Base-by-base conservation (phyloP, 2,329 filamentous ascomycete species). In the Chaetomiaceae sp. region DNA sequence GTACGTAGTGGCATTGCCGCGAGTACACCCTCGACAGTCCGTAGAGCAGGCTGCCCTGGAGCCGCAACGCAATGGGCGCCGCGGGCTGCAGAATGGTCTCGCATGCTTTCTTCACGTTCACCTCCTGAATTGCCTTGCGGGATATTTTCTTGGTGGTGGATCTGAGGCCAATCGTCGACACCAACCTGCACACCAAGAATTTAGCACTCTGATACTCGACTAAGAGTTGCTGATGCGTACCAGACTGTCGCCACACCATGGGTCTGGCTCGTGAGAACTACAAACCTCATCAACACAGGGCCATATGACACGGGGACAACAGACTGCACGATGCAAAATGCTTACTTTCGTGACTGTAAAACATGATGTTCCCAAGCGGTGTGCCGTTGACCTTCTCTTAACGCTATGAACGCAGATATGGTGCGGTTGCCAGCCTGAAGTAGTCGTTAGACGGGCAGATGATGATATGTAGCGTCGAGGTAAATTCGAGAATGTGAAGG, bases 181-280 rank as follows among this genome's bases (percentile, higher is more conserved):
- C 83, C 34, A 96, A 81, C 91, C 91, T 96, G 33, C 14, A 34
- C 14, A 17, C n/a, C 5, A 35, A 10, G 18, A 9, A 11, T 34
- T 3, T 27, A 39, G 22, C 11, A 30, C 10, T 18, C 2, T 4
- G 17, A n/a, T 9, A 24, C 9, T 10, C 3, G 6, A n/a, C 12
- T 4, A 29, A 17, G 12, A 6, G 0, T 12, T 18, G 10, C 1
- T 10, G 10, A 6, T 22, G 12, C 78, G 60, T 73, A 95, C 91
- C 93, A 98, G 50, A 98, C 84, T 2, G 91, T 98, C 12, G 91
- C 86, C 47, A 98, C 86, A 46, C 93, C 93, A 77, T 96, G 86
- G 63, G 93, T 84, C 61, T 82, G 82, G 52, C 79, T 91, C 3
- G 83, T 93, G 45, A 98, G 79, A 49, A 98, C 80, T 84, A 47